Percentiles rank a stretch among this genome's conserved stretches.
Evolutionary conservation across 805 yeast species (phyloP).

Genomic region (Myxozyma lipomycoides): DNA sequence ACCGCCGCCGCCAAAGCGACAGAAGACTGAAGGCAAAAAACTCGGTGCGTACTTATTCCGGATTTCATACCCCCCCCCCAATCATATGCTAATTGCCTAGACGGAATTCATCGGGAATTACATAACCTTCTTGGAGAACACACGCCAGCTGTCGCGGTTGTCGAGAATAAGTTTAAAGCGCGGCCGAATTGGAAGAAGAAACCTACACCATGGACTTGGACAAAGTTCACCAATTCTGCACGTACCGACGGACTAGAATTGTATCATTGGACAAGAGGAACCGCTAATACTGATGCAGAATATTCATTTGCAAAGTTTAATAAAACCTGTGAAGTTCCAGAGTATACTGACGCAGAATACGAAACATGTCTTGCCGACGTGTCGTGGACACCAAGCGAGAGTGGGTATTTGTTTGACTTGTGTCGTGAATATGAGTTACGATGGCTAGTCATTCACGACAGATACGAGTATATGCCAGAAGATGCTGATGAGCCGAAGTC

Average conservation of each 20-base stretch:
- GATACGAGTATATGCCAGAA: conserved; percentile 44
- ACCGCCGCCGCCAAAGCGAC: conserved; percentile 31
- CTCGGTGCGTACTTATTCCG: conserved; percentile 13
- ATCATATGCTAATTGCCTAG: conserved; percentile 26
- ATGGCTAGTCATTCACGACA: conserved; percentile 65
- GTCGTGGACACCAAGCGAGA: conserved; percentile 73
- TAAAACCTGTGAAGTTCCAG: conserved; percentile 64
- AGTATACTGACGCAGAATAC: conserved; percentile 60
- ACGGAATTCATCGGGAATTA: conserved; percentile 84
- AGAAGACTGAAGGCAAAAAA: conserved; percentile 33
- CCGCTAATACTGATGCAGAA: conserved; percentile 40
- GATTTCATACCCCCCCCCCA: not conserved
- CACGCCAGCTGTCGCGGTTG: conserved; percentile 76
- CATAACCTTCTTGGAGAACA: conserved; percentile 86
- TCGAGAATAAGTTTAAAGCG: conserved; percentile 56
- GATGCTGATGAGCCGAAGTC: conserved; percentile 22
- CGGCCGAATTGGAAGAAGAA: conserved; percentile 56
- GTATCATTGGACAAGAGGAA: conserved; percentile 84
- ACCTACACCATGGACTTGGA: conserved; percentile 79
- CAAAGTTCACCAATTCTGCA: conserved; percentile 54
- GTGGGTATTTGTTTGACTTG: conserved; percentile 69
- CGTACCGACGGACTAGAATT: conserved; percentile 52
- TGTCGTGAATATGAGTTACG: conserved; percentile 53
- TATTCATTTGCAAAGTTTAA: conserved; percentile 75
- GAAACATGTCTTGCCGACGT: conserved; percentile 37